A percentile compares a stretch with the other conserved stretches of the same genome.
phyloP scores from a whole-genome alignment of 306 rosid species.

The Senna siamea region DNA sequence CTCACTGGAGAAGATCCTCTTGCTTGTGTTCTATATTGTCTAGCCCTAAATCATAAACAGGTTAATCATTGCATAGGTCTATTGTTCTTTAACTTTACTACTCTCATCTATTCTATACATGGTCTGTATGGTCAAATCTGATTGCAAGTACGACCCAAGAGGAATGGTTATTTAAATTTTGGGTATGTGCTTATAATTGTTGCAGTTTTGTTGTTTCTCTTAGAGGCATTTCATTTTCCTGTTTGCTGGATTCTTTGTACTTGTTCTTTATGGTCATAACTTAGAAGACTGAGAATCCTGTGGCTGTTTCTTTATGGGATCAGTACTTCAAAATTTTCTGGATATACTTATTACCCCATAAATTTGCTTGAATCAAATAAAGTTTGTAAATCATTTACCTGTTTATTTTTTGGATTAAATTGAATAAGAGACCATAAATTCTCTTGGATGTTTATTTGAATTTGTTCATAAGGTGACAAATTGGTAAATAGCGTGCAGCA shows the following conservation, averaged over 20 bases:
- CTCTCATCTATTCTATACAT: not conserved
- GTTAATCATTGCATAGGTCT: slow-evolving; percentile 36
- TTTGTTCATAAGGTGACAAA: slow-evolving; percentile 24
- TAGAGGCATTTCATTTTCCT: not conserved
- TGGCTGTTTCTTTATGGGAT: not conserved
- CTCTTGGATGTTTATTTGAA: slow-evolving; percentile 9
- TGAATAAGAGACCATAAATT: not conserved
- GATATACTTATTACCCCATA: slow-evolving; percentile 19
- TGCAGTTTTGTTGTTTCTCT: not conserved
- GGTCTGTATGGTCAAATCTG: slow-evolving; percentile 6
- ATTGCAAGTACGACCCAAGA: not conserved
- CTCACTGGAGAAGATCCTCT: slow-evolving; percentile 65
- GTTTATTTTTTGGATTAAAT: slow-evolving; percentile 3
- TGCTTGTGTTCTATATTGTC: slow-evolving; percentile 69
- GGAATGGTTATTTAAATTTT: not conserved
- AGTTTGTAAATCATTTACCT: slow-evolving; percentile 26
- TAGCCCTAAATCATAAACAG: slow-evolving; percentile 88
- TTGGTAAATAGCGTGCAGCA: not conserved
- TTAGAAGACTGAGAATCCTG: not conserved
- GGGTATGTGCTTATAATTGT: not conserved
- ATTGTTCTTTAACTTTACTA: slow-evolving; percentile 3
- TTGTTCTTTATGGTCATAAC: slow-evolving; percentile 11
- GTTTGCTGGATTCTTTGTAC: not conserved
- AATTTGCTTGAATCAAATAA: slow-evolving; percentile 14
- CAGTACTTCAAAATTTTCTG: not conserved